A percentile compares a stretch with the other conserved stretches of the same genome.
phyloP scores from a whole-genome alignment of 495 filamentous ascomycete species.

The Neurospora sp. region DNA sequence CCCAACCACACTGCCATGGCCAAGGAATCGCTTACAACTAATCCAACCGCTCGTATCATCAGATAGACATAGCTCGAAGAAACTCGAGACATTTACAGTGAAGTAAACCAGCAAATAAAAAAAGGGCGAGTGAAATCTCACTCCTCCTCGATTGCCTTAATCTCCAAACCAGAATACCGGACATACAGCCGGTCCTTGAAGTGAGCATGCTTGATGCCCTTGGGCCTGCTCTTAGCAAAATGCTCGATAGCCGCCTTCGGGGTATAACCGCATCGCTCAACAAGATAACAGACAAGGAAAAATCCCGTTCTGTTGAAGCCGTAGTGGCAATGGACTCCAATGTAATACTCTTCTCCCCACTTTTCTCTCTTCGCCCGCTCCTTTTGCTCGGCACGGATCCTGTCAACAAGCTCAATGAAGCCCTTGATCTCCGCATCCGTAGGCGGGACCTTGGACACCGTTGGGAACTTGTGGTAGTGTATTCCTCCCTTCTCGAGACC shows the following conservation, averaged over 20 bases:
- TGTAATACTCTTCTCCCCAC: constrained; percentile 31
- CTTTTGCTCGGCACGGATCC: constrained; percentile 45
- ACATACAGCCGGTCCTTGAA: constrained; percentile 83
- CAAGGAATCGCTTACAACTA: neutral
- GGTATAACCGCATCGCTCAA: constrained; percentile 64
- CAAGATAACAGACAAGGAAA: constrained; percentile 81
- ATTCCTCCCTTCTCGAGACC: constrained; percentile 64
- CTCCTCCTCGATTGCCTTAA: neutral
- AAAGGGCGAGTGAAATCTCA: neutral
- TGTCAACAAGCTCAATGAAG: constrained; percentile 73
- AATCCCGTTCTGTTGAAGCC: constrained; percentile 90
- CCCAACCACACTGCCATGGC: neutral
- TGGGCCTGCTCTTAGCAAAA: constrained; percentile 62
- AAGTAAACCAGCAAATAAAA: neutral
- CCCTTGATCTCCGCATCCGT: constrained; percentile 60
- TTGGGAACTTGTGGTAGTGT: constrained; percentile 78
- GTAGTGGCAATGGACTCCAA: constrained; percentile 93
- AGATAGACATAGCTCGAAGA: neutral
- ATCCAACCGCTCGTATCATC: neutral
- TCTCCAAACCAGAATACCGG: constrained; percentile 44
- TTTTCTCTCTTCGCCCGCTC: constrained; percentile 28
- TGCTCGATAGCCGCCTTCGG: constrained; percentile 72
- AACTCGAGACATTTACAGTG: neutral
- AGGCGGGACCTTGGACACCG: constrained; percentile 85
- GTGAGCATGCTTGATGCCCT: constrained; percentile 82